A percentile compares a stretch with the other conserved stretches of the same genome.
These are phyloP conservation scores for Orychophragmus violaceus DNA, from an alignment of 345 rosid species.

Conservation along the genomic window DNA sequence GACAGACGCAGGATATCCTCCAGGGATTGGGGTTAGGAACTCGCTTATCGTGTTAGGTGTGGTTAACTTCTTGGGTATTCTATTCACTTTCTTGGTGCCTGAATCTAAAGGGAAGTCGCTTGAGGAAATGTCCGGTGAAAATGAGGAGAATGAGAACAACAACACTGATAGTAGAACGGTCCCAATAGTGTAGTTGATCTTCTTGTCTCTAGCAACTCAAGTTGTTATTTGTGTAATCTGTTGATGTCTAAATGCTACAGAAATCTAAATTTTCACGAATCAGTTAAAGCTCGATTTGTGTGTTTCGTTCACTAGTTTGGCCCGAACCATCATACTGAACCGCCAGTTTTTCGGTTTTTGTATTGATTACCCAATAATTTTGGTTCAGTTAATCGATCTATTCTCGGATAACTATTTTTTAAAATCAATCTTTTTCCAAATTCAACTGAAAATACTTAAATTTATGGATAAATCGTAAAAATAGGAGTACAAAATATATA, in stretches of 20 bases:
- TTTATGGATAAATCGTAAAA: no score
- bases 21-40: constrained; percentile 80
- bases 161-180: constrained; percentile 18
- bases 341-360: no score
- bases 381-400: no score
- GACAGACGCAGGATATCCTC: constrained; percentile 80
- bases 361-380: no score
- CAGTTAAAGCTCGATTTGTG: neutral
- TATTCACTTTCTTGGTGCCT: constrained; percentile 34
- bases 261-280: neutral
- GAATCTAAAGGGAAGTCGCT: constrained; percentile 33
- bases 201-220: neutral
- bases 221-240: neutral
- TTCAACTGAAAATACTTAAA: no score
- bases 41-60: constrained; percentile 54
- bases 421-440: no score
- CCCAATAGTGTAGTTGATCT: constrained; percentile 19
- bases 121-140: constrained; percentile 34
- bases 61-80: constrained; percentile 41
- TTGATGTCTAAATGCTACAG: neutral
- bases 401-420: no score
- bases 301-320: no score
- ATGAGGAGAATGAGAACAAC: constrained; percentile 27
- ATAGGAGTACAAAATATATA: no score
- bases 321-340: no score